A percentile compares a stretch with the other conserved stretches of the same genome.
These are phyloP conservation scores for Daphne laureola DNA, from an alignment of 441 rosid species.

Conservation along the genomic window DNA sequence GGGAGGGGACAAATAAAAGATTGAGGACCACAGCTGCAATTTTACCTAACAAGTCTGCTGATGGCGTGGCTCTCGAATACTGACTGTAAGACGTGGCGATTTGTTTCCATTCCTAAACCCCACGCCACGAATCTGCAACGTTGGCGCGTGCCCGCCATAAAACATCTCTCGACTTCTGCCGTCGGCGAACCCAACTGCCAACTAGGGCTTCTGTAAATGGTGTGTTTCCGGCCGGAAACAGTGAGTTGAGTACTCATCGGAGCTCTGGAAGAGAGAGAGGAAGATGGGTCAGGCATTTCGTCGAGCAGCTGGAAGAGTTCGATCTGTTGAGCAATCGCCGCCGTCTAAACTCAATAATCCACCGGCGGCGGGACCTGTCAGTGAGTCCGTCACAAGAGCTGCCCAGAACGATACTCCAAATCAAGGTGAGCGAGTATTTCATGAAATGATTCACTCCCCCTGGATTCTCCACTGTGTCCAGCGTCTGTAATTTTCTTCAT, in stretches of 20 bases:
- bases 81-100: neutral
- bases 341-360: conserved; percentile 26
- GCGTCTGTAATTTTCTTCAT: no score
- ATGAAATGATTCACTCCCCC: no score
- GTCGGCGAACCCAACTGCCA: neutral
- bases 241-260: neutral
- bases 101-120: neutral
- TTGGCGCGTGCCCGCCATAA: conserved; percentile 5
- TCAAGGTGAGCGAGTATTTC: neutral
- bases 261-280: neutral
- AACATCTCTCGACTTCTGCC: neutral
- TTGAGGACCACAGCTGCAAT: neutral
- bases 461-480: no score
- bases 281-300: conserved; percentile 80
- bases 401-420: conserved; percentile 9
- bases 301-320: conserved; percentile 54
- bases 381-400: conserved; percentile 16
- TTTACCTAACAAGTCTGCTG: neutral
- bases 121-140: neutral
- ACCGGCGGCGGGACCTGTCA: conserved; percentile 18
- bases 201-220: neutral
- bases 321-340: conserved; percentile 25
- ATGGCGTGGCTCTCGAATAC: neutral
- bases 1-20: no score
- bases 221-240: neutral